Evolutionary conservation across 1,284 basidiomycete species (phyloP).

Genomic region (Pseudozyma hubeiensis): DNA sequence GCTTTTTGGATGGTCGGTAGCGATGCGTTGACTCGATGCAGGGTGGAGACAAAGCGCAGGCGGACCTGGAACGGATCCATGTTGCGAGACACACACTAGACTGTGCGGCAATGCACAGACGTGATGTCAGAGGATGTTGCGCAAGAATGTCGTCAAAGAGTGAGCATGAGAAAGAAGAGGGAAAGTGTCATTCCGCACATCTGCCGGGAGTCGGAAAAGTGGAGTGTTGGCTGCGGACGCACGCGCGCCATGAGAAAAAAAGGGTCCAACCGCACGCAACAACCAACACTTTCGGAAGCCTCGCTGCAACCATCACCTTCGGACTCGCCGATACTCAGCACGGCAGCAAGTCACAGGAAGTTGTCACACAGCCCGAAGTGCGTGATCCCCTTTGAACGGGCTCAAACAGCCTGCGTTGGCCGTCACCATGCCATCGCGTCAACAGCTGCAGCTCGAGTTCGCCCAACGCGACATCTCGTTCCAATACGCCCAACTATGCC

Average conservation of each 20-base stretch:
- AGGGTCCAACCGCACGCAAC: not conserved
- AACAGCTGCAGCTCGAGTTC: conserved; percentile 39
- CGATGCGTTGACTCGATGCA: conserved; percentile 69
- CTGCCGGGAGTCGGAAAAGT: conserved; percentile 28
- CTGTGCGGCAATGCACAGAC: no score
- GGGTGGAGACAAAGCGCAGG: conserved; percentile 62
- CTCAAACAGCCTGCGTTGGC: no score
- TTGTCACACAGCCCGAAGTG: no score
- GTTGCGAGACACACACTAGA: not conserved
- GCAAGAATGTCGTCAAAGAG: not conserved
- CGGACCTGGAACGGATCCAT: conserved; percentile 66
- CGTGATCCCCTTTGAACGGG: no score
- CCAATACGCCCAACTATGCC: conserved; percentile 46
- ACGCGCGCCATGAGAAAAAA: not conserved
- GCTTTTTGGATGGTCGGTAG: conserved; percentile 91
- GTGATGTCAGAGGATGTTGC: no score
- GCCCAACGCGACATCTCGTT: conserved; percentile 51
- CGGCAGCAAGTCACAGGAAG: no score
- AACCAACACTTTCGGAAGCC: conserved; percentile 4
- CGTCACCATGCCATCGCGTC: conserved; percentile 25
- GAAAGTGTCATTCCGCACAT: not conserved
- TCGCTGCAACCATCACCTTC: no score
- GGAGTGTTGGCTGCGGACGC: conserved; percentile 13
- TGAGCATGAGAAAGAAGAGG: not conserved
- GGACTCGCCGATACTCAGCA: no score